Evolutionary conservation across 148 eudicot genomes (phyloP), one percentile per base, ranked within the genome.

Genomic region (Polygonum maritimum): DNA sequence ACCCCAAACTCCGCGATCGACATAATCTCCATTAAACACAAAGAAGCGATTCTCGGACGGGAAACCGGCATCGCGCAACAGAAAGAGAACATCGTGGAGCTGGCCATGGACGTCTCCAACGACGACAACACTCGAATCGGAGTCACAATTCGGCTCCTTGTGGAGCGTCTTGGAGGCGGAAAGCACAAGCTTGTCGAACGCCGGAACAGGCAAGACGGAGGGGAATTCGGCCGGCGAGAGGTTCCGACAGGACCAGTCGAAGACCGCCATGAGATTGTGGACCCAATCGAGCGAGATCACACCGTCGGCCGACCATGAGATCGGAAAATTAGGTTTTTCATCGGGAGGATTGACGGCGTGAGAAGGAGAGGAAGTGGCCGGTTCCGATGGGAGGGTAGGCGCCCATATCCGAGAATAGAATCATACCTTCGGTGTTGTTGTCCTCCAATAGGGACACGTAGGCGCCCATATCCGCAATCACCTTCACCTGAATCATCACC

Each of bases 1-100:
- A 35, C 98, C 98, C 98, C 98, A 94, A 19, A 97, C 98, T 1
- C 98, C 98, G 33, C 98, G 83, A 82, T 94, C 98, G 39, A 94
- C 98, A 83, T 94, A 94, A 90, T 94, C 98, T 9, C 98, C 98
- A 80, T 94, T 94, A 38, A 92, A 94, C 35, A 94, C 96, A 76
- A 85, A 94, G 44, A 89, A 36, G 7, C 90, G 87, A 80, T 88
- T 75, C 16, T 87, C 88, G 2, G 80, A 79, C 0, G 98, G 96
- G 31, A 79, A 86, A 5, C 96, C 93, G 2, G 93, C 89, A 45
- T 89, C 82, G 9, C 79, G 80, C 79, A 93, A 73, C 81, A 93
- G 71, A 52, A 79, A 84, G 16, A 93, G 16, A 36, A 90, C 92
- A 76, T 90, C 96, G 63, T 90, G 96, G 65, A 93, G 67, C 83